Percentiles rank a stretch among this genome's conserved stretches.
Evolutionary conservation across 1,284 basidiomycete genomes (phyloP).

Genomic region (Ustilago sp.): DNA sequence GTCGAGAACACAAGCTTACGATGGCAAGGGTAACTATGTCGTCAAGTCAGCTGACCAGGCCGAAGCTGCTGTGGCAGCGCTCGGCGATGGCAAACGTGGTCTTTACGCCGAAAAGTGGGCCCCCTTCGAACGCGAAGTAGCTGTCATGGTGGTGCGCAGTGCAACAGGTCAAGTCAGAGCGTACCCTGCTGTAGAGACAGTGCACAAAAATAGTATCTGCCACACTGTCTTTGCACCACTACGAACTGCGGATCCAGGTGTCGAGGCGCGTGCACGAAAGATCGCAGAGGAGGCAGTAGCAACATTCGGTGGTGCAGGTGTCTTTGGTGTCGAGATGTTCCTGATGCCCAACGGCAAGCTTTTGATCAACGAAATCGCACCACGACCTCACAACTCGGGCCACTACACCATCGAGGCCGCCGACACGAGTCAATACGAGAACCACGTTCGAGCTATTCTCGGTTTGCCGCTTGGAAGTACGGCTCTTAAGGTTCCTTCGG

Average conservation of each 20-base stretch:
- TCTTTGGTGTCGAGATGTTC: conserved; percentile 99
- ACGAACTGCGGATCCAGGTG: conserved; percentile 71
- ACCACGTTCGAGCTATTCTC: conserved; percentile 96
- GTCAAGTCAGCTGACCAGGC: conserved; percentile 75
- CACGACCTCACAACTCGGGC: conserved; percentile 98
- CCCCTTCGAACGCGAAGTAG: conserved; percentile 87
- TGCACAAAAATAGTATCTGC: conserved; percentile 94
- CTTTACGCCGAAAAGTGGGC: conserved; percentile 97
- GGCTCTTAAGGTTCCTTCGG: conserved; percentile 84
- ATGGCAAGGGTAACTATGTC: conserved; percentile 92
- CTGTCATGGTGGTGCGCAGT: conserved; percentile 93
- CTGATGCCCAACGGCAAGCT: conserved; percentile 86
- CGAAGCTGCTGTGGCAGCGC: conserved; percentile 75
- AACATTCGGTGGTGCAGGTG: conserved; percentile 86
- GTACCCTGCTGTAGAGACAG: conserved; percentile 94
- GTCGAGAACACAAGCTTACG: conserved; percentile 92
- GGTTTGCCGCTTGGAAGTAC: conserved; percentile 90
- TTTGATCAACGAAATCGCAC: conserved; percentile 96
- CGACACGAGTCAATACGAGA: conserved; percentile 95
- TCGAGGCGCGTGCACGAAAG: conserved; percentile 76
- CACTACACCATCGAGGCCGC: conserved; percentile 99
- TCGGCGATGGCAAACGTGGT: conserved; percentile 68
- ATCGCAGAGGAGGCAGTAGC: conserved; percentile 86
- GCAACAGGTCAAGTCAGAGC: conserved; percentile 78
- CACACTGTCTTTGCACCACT: conserved; percentile 89